A percentile compares a stretch with the other conserved stretches of the same genome.
phyloP scores from a whole-genome alignment of 2,329 filamentous ascomycete genomes.

The Stachybotrys echinatus region DNA sequence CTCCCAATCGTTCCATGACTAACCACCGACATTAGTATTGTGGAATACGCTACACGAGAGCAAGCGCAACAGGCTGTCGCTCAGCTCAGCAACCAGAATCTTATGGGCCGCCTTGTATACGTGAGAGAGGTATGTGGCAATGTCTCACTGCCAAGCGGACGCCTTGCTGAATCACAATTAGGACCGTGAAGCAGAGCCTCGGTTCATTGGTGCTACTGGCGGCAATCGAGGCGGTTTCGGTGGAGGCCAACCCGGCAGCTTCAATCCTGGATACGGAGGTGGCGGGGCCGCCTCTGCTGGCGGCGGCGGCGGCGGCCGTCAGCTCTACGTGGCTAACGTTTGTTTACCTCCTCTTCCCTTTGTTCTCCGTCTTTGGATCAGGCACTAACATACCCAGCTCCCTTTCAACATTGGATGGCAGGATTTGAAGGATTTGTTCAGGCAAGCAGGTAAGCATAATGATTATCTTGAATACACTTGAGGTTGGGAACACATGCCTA shows the following conservation, averaged over 20 bases:
- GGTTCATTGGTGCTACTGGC: slow-evolving; percentile 75
- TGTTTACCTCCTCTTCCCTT: slow-evolving; percentile 41
- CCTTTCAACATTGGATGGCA: slow-evolving; percentile 98
- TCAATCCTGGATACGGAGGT: slow-evolving; percentile 52
- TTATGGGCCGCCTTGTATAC: slow-evolving; percentile 98
- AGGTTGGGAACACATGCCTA: slow-evolving; percentile 5
- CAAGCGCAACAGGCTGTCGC: slow-evolving; percentile 97
- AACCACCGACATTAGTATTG: slow-evolving; percentile 62
- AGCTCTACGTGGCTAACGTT: slow-evolving; percentile 98
- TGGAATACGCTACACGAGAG: slow-evolving; percentile 99
- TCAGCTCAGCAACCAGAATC: slow-evolving; percentile 97
- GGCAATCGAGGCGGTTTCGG: slow-evolving; percentile 58
- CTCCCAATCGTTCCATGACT: too few relatives aligned
- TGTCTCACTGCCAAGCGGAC: not conserved
- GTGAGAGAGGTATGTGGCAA: slow-evolving; percentile 76
- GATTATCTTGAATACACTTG: not conserved
- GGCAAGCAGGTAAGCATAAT: slow-evolving; percentile 78
- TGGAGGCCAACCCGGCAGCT: slow-evolving; percentile 34
- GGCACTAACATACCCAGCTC: slow-evolving; percentile 54
- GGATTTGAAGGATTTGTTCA: slow-evolving; percentile 97
- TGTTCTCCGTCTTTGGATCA: slow-evolving; percentile 4
- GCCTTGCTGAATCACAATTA: slow-evolving; percentile 27
- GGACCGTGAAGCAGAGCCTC: slow-evolving; percentile 97
- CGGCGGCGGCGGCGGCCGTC: slow-evolving; percentile 62
- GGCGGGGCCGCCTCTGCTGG: slow-evolving; percentile 38